Conservation (phyloP, 371 early-diverging fungal genomes). For the Homolaphlyctis polyrhiza region DNA sequence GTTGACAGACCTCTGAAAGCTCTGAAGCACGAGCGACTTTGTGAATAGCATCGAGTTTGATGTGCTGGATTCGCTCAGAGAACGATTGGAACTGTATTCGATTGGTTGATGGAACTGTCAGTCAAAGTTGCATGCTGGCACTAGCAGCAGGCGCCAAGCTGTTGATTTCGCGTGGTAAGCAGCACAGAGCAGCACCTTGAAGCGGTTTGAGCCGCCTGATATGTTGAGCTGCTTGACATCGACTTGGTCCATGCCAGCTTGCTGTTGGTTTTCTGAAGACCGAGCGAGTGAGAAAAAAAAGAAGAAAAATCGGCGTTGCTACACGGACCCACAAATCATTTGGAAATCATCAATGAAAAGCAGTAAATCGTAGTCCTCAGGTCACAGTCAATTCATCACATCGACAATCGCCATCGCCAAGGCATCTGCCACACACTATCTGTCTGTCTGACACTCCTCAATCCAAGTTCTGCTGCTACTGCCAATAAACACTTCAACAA, state of each 20-base stretch:
- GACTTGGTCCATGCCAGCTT: conserved; percentile 5
- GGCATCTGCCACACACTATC: too few species aligned
- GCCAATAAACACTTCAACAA: too few species aligned
- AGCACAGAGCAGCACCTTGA: conserved; percentile 42
- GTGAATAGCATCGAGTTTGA: conserved; percentile 73
- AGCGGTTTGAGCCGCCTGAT: conserved; percentile 63
- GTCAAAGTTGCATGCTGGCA: neutral
- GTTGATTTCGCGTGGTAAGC: neutral
- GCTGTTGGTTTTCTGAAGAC: too few species aligned
- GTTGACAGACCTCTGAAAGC: conserved; percentile 44
- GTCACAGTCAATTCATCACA: too few species aligned
- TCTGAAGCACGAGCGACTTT: conserved; percentile 53
- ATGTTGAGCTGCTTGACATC: conserved; percentile 52
- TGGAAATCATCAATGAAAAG: too few species aligned
- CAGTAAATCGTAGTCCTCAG: too few species aligned
- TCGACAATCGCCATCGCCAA: too few species aligned
- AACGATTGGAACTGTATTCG: conserved; percentile 70
- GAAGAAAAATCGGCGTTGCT: conserved; percentile 12
- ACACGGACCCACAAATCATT: too few species aligned
- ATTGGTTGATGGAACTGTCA: neutral
- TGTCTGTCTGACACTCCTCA: too few species aligned
- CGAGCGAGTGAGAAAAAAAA: conserved; percentile 13
- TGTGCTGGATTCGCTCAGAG: conserved; percentile 65
- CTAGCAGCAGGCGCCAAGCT: neutral
- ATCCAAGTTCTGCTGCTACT: too few species aligned